Base-by-base conservation (phyloP, 495 filamentous ascomycete species). In the Aspergillus baeticus region DNA sequence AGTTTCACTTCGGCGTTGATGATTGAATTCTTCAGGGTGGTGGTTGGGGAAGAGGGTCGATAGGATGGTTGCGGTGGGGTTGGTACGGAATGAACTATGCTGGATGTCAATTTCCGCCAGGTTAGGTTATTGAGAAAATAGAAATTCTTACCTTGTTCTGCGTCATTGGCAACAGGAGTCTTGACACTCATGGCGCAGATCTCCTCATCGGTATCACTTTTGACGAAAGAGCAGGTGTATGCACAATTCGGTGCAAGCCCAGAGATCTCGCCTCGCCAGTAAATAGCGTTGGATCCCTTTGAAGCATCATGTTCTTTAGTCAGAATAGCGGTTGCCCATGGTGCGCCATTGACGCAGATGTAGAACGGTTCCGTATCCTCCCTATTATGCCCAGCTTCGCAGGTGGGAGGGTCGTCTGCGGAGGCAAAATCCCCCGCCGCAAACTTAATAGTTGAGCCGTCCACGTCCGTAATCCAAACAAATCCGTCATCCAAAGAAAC, bases 21-120 rank as follows among this genome's bases (percentile, higher is more conserved):
- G 52, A 97, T 94, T 6, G 91, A 95, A 20, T 91, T 91, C 65
- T 87, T 89, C 33, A 97, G 78, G 0, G 92, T 97, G 6, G 92
- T 93, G 10, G 85, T 87, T 3, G 92, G 92, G n/a, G 91, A 95
- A 43, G 90, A 87, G 29, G 90, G 87, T 59, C 90, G 85, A 58
- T 85, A 84, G 14, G 83, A 78, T 20, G 87, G 83, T 57, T 85
- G 82, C 29, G 71, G 77, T 42, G 78, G 70, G 10, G 70, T 68
- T 31, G 73, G 60, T 21, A 74, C 61, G 41, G 68, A 67, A 35
- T 75, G 75, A 47, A 82, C 76, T 47, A 75, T 29, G 26, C 26
- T 8, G 26, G 8, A 29, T 29, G 26, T 29, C 26, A 29, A 29
- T 29, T 29, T 3, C 26, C 26, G 8, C 8, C 8, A 29, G 26